Evolutionary conservation across 495 filamentous ascomycete species (phyloP).

Genomic region (Lasiosphaeriaceae sp.): DNA sequence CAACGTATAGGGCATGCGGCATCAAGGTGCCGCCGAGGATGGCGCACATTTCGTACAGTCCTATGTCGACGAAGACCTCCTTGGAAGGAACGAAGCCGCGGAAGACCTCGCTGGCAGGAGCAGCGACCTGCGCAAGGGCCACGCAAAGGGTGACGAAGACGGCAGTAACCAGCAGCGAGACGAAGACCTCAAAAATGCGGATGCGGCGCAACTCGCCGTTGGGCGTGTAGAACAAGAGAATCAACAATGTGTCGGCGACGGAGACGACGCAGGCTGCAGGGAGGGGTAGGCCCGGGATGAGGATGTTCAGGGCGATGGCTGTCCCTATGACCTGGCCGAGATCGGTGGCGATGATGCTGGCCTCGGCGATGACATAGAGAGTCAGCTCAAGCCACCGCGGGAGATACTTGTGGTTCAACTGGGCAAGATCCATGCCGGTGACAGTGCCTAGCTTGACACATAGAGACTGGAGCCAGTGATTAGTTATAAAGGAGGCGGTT

Average conservation of each 20-base stretch:
- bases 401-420: constrained; percentile 20
- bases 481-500: neutral
- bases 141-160: constrained; percentile 18
- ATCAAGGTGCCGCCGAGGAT: constrained; percentile 17
- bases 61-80: constrained; percentile 16
- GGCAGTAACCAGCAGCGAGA: constrained; percentile 8
- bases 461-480: constrained; percentile 12
- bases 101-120: constrained; percentile 8
- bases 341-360: constrained; percentile 25
- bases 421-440: constrained; percentile 24
- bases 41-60: constrained; percentile 17
- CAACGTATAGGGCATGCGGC: constrained; percentile 19
- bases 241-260: constrained; percentile 12
- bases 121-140: constrained; percentile 14
- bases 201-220: constrained; percentile 16
- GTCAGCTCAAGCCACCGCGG: constrained; percentile 23
- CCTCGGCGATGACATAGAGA: constrained; percentile 25
- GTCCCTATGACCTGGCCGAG: constrained; percentile 21
- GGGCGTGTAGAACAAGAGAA: constrained; percentile 18
- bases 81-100: constrained; percentile 14
- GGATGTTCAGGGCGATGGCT: constrained; percentile 19
- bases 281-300: constrained; percentile 14
- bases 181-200: constrained; percentile 18
- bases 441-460: constrained; percentile 27
- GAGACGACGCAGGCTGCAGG: constrained; percentile 17